A percentile compares a stretch with the other conserved stretches of the same genome.
phyloP scores from a whole-genome alignment of 1,284 basidiomycete species.

The Puccinia polysora region DNA sequence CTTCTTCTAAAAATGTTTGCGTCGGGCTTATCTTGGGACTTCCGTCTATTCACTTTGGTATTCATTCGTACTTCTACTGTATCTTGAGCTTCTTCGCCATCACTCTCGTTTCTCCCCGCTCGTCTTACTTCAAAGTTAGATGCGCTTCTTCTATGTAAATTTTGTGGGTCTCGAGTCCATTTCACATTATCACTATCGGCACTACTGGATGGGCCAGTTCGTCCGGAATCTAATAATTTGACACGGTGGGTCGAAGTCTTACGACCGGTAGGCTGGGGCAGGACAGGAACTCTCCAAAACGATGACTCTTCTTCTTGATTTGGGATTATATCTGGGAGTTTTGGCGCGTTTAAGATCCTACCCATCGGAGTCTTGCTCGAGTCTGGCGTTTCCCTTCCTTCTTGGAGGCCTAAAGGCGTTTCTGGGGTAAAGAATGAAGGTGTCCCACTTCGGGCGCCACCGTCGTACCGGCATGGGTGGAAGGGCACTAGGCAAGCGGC shows the following conservation, averaged over 20 bases:
- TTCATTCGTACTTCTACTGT: not conserved
- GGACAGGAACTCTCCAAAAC: no score
- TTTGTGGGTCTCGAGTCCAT: no score
- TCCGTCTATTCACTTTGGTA: not conserved
- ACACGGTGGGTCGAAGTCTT: no score
- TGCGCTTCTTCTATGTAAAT: no score
- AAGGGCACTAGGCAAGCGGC: not conserved
- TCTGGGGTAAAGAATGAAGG: not conserved
- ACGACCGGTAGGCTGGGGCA: no score
- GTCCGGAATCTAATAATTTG: no score
- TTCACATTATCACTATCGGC: no score
- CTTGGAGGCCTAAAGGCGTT: not conserved
- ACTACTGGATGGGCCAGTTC: no score
- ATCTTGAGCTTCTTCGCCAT: no score
- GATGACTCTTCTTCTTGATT: no score
- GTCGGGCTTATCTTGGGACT: not conserved
- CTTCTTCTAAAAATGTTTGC: not conserved
- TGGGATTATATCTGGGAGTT: not conserved
- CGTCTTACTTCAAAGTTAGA: no score
- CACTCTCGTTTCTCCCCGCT: no score
- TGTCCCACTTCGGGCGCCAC: not conserved
- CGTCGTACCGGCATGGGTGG: constrained; percentile 21
- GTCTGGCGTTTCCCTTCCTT: not conserved
- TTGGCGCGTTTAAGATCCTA: not conserved
- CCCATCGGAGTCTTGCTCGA: not conserved